A percentile compares a stretch with the other conserved stretches of the same genome.
phyloP scores from a whole-genome alignment of 2,329 filamentous ascomycete species.

The Phoma sp. region DNA sequence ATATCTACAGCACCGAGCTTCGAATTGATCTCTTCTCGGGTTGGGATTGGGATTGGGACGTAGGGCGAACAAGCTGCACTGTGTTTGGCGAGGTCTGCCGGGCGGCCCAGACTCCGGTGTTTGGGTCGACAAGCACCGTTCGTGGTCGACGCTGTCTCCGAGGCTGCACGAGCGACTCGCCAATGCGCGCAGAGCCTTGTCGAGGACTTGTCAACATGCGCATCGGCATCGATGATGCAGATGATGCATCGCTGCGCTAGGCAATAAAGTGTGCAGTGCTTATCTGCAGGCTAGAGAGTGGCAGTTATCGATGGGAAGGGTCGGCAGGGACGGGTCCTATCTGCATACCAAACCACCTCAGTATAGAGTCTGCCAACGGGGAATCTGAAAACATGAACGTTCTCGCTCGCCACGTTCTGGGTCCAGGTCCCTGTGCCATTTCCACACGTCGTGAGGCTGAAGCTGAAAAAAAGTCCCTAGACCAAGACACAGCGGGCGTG shows the following conservation, averaged over 20 bases:
- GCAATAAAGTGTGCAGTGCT: slow-evolving; percentile 11
- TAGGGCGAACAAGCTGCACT: too few species aligned
- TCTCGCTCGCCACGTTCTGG: neutral
- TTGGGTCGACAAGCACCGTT: neutral
- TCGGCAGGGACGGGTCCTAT: too few species aligned
- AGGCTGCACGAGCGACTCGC: slow-evolving; percentile 5
- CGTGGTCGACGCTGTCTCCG: neutral
- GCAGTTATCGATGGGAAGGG: neutral
- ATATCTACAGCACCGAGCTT: too few species aligned
- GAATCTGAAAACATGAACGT: too few species aligned
- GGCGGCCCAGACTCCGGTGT: slow-evolving; percentile 5
- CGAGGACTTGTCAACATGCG: neutral
- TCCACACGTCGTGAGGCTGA: slow-evolving; percentile 8
- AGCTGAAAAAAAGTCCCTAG: neutral
- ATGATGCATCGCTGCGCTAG: neutral
- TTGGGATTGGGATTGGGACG: too few species aligned
- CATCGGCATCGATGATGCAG: neutral
- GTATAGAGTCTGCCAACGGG: too few species aligned
- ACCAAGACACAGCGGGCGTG: neutral
- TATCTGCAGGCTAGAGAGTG: slow-evolving; percentile 1
- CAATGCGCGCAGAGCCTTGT: slow-evolving; percentile 7
- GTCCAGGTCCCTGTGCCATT: neutral
- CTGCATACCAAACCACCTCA: too few species aligned
- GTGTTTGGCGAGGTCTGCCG: too few species aligned
- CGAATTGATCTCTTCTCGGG: too few species aligned